A percentile compares a stretch with the other conserved stretches of the same genome.
Conservation (phyloP, 768 basidiomycete genomes). For the Suillus fuscotomentosus region DNA sequence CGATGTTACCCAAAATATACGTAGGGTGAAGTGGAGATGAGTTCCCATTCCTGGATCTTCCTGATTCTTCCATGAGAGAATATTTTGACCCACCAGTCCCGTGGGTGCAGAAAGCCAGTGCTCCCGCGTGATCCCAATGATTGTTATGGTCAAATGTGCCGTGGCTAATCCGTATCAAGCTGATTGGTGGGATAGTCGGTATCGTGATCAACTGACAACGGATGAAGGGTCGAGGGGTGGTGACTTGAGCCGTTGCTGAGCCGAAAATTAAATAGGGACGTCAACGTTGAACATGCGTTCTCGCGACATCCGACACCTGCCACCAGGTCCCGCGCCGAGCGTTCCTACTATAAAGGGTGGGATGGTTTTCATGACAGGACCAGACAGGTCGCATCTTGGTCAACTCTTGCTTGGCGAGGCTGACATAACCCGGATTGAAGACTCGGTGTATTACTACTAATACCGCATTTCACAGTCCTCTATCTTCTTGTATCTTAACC, state of each 20-base stretch:
- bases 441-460: not conserved
- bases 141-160: not conserved
- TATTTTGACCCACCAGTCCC: not conserved
- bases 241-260: not conserved
- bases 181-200: not conserved
- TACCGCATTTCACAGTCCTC: not conserved
- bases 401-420: not conserved
- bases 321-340: not conserved
- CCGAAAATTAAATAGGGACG: not conserved
- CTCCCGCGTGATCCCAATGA: not conserved
- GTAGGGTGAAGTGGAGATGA: conserved; percentile 5
- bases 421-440: conserved; percentile 1
- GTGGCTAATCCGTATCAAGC: not conserved
- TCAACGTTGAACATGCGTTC: not conserved
- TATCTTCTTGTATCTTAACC: conserved; percentile 2
- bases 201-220: not conserved
- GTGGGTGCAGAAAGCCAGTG: not conserved
- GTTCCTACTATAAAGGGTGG: not conserved
- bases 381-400: not conserved
- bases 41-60: not conserved
- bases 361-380: not conserved
- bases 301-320: not conserved
- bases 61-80: not conserved
- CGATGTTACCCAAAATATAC: conserved; percentile 1
- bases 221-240: conserved; percentile 1